phyloP scores from a whole-genome alignment of 1,284 basidiomycete species.

The Quambalaria eucalypti region DNA sequence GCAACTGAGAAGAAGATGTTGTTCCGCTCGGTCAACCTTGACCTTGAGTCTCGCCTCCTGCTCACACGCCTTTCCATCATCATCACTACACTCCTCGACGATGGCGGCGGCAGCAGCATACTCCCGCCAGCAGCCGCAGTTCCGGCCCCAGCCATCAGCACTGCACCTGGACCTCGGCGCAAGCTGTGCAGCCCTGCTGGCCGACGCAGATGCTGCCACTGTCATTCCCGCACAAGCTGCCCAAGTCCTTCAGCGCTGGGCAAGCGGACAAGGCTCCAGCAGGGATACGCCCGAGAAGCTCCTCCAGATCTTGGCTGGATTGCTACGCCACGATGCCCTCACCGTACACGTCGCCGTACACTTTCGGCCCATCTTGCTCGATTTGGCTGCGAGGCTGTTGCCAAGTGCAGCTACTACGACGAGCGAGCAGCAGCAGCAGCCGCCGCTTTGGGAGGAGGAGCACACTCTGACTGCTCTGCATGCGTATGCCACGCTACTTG shows the following conservation, averaged over 20 bases:
- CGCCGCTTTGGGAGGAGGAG: conserved; percentile 4
- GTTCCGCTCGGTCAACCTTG: too few relatives aligned
- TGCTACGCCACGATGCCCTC: conserved; percentile 32
- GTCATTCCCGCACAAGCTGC: not conserved
- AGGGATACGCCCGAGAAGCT: conserved; percentile 3
- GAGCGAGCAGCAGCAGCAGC: too few relatives aligned
- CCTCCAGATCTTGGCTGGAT: conserved; percentile 26
- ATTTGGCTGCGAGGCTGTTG: conserved; percentile 35
- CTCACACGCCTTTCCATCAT: too few relatives aligned
- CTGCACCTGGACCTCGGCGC: conserved; percentile 11
- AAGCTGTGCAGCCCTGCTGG: conserved; percentile 11
- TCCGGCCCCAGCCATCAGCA: conserved; percentile 5
- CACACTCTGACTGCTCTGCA: not conserved
- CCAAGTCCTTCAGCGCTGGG: conserved; percentile 7
- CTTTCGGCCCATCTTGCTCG: conserved; percentile 38
- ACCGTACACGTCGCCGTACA: conserved; percentile 28
- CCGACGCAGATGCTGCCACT: not conserved
- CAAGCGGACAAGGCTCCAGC: not conserved
- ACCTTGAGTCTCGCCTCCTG: too few relatives aligned
- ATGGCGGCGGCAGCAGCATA: too few relatives aligned
- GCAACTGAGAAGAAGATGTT: too few relatives aligned
- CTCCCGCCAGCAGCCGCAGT: not conserved
- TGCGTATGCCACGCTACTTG: conserved; percentile 24
- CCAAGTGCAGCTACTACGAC: conserved; percentile 1
- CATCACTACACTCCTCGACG: too few relatives aligned